Base-by-base conservation (phyloP, 345 rosid genomes). In the Citrus hindsii region DNA sequence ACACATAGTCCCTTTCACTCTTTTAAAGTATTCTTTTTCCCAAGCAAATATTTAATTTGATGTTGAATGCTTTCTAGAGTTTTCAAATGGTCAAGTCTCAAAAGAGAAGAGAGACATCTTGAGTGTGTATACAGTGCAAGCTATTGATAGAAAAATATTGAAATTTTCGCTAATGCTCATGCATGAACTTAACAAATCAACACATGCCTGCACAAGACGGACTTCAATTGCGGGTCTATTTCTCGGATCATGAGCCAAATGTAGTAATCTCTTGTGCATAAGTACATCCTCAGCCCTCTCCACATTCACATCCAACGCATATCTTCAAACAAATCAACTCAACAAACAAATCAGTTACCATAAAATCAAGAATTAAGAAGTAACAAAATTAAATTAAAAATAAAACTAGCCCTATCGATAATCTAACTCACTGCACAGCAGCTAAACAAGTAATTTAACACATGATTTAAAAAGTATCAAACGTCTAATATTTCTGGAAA, bases 261-360 rank as follows among this genome's bases (percentile, higher is more conserved):
- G 85, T 73, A 90, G 85, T 56, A 91, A 80, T 75, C 86, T 86
- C 81, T 87, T 86, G 85, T 96, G 98, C 91, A 87, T 91, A 16
- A 96, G 88, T 6, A 96, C 99, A 83, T 94, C 99, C 82, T 92
- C 97, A 3, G 99, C 99, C 63, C 98, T 90, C 87, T 94, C 99
- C 71, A 87, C 95, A 89, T 94, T 96, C 74, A 96, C 99, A 88
- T 96, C 99, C 82, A 94, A 86, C 28, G 99, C 98, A 82, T 96
- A 96, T 80, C 99, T 96, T 77, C 69, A 76, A 68, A 42, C 42
- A 62, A 33, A 58, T 48, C 72, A 38, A 77, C 22, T 12, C 37
- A 40, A 59, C 30, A 72, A 33, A 58, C 35, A 7, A 74, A 59
- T 30, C 32, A 60, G 12, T 71, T 58, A 61, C 38, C 51, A 51